These are phyloP conservation scores for Ogataea corticis DNA, from an alignment of 805 yeast genomes.

Conservation along the genomic window DNA sequence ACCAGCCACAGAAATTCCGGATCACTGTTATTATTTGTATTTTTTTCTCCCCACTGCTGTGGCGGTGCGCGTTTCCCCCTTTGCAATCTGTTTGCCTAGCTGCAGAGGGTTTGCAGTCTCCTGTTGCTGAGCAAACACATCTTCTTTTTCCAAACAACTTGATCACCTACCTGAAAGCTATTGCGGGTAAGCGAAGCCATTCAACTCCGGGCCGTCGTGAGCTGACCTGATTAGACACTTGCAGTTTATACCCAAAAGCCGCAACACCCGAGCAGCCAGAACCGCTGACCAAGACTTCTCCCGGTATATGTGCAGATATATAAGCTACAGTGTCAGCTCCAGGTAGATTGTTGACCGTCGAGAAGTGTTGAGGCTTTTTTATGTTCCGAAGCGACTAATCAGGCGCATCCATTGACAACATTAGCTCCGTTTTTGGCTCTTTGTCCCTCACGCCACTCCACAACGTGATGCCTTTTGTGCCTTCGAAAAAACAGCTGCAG, in stretches of 20 bases:
- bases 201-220: not conserved
- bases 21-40: not conserved
- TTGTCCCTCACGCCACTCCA: slow-evolving; percentile 3
- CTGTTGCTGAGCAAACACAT: no score
- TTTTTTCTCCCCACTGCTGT: not conserved
- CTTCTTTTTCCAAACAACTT: no score
- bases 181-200: no score
- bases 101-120: no score
- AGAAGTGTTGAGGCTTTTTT: no score
- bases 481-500: slow-evolving; percentile 5
- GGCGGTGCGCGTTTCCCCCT: slow-evolving; percentile 4
- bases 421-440: no score
- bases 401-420: no score
- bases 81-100: not conserved
- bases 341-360: not conserved
- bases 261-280: not conserved
- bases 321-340: not conserved
- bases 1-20: not conserved
- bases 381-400: no score
- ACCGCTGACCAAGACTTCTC: slow-evolving; percentile 1
- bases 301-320: not conserved
- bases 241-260: slow-evolving; percentile 2
- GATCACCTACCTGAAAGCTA: no score
- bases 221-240: not conserved
- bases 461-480: slow-evolving; percentile 8